Evolutionary conservation across 768 basidiomycete species (phyloP).

Genomic region (Phanerochaete carnosa): DNA sequence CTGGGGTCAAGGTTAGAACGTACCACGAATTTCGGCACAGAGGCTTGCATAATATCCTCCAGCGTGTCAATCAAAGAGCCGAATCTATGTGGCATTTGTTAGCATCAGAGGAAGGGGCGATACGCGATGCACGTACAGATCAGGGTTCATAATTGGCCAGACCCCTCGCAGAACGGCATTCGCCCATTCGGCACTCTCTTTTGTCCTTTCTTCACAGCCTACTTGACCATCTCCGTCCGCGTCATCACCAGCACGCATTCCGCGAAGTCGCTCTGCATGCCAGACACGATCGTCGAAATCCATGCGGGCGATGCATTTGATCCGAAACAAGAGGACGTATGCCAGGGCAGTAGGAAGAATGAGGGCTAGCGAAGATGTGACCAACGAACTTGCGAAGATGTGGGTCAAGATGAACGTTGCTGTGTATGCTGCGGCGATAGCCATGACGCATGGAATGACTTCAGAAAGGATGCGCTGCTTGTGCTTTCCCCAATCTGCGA

Average conservation of each 20-base stretch:
- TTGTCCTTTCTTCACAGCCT: constrained; percentile 23
- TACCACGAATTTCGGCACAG: constrained; percentile 44
- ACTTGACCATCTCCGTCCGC: constrained; percentile 26
- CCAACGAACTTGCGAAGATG: constrained; percentile 12
- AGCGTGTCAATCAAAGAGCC: constrained; percentile 56
- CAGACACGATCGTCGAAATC: constrained; percentile 30
- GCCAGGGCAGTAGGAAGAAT: constrained; percentile 19
- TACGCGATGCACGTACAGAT: constrained; percentile 39
- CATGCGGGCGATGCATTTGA: constrained; percentile 17
- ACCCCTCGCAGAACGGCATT: constrained; percentile 57
- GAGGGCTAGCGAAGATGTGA: constrained; percentile 13
- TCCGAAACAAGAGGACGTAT: constrained; percentile 22
- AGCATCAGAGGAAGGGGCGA: background rate
- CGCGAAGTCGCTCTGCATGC: constrained; percentile 31
- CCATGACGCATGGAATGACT: constrained; percentile 16
- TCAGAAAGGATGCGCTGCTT: constrained; percentile 15
- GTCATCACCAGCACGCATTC: constrained; percentile 25
- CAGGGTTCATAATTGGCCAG: constrained; percentile 76
- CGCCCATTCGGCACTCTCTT: constrained; percentile 57
- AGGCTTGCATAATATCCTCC: constrained; percentile 55
- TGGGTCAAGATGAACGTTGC: constrained; percentile 16
- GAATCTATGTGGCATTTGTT: constrained; percentile 31
- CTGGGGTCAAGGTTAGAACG: constrained; percentile 5
- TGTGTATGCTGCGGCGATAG: constrained; percentile 19
- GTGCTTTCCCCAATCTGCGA: constrained; percentile 26